A percentile compares a stretch with the other conserved stretches of the same genome.
Conservation (phyloP, 1,284 basidiomycete species). For the Abortiporus biennis region DNA sequence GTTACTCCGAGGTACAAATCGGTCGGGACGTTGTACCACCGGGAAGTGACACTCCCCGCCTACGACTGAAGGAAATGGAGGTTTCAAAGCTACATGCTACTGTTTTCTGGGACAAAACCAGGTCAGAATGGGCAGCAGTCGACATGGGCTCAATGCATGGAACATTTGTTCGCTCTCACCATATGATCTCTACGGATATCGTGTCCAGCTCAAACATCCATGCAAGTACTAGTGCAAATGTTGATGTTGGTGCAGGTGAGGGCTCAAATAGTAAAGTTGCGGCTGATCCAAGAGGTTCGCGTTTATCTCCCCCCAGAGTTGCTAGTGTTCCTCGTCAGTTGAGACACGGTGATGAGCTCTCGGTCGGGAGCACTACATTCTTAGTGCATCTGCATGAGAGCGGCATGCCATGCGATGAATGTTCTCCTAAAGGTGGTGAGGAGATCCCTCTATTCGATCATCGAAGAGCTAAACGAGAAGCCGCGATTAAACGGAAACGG, state of each 20-base stretch:
- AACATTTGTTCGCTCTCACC: slow-evolving; percentile 45
- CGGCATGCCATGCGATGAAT: slow-evolving; percentile 53
- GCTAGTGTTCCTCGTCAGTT: slow-evolving; percentile 63
- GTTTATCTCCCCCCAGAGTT: slow-evolving; percentile 56
- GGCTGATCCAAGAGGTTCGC: slow-evolving; percentile 26
- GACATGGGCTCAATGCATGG: slow-evolving; percentile 82
- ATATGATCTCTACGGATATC: slow-evolving; percentile 4
- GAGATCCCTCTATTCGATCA: slow-evolving; percentile 56
- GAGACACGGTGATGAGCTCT: slow-evolving; percentile 56
- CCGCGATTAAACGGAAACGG: slow-evolving; percentile 26
- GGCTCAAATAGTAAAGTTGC: not conserved
- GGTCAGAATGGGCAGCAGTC: slow-evolving; percentile 60
- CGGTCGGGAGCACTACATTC: slow-evolving; percentile 65
- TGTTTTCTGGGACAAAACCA: slow-evolving; percentile 57
- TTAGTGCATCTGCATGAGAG: slow-evolving; percentile 60
- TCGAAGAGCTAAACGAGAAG: slow-evolving; percentile 20
- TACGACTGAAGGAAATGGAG: slow-evolving; percentile 75
- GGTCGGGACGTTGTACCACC: slow-evolving; percentile 55
- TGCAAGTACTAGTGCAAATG: not conserved
- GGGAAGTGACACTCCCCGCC: slow-evolving; percentile 46
- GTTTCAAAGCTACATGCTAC: slow-evolving; percentile 77
- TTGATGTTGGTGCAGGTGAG: not conserved
- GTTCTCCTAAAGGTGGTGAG: slow-evolving; percentile 40
- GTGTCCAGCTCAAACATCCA: not conserved
- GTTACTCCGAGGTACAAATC: slow-evolving; percentile 58